Evolutionary conservation across 192 early-diverging fungal genomes (phyloP).

Genomic region (Linnemannia elongata): DNA sequence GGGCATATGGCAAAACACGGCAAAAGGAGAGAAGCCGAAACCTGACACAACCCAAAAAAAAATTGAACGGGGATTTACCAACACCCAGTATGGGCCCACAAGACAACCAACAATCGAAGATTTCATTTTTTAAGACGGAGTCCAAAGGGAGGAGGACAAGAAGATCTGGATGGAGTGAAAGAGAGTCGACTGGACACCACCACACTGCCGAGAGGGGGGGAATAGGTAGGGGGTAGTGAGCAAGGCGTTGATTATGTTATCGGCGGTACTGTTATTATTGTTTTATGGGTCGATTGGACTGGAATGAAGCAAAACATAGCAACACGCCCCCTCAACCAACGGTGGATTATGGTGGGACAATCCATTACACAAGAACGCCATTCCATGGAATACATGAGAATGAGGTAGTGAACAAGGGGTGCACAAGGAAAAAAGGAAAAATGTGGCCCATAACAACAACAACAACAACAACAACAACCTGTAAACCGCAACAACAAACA

Average conservation of each 20-base stretch:
- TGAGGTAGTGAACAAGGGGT: neutral
- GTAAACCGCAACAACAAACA: no score
- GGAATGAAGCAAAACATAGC: neutral
- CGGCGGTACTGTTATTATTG: neutral
- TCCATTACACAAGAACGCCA: slow-evolving; percentile 4
- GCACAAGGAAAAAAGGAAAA: neutral
- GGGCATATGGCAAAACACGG: neutral
- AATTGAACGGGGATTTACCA: neutral
- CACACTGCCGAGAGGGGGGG: no score
- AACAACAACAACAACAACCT: no score
- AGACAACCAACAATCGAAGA: neutral
- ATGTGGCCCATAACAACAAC: no score
- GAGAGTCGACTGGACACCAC: no score
- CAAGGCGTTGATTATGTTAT: neutral
- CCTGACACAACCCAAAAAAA: slow-evolving; percentile 2
- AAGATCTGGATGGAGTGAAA: no score
- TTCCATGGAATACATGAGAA: neutral
- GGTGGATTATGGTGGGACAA: neutral
- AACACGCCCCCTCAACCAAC: neutral
- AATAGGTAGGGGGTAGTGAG: no score
- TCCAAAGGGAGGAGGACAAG: no score
- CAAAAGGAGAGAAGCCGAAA: neutral
- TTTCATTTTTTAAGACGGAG: no score
- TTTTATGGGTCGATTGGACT: neutral
- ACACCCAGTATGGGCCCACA: neutral